phyloP scores from a whole-genome alignment of 2,329 filamentous ascomycete species.

The Exophiala calicioides region DNA sequence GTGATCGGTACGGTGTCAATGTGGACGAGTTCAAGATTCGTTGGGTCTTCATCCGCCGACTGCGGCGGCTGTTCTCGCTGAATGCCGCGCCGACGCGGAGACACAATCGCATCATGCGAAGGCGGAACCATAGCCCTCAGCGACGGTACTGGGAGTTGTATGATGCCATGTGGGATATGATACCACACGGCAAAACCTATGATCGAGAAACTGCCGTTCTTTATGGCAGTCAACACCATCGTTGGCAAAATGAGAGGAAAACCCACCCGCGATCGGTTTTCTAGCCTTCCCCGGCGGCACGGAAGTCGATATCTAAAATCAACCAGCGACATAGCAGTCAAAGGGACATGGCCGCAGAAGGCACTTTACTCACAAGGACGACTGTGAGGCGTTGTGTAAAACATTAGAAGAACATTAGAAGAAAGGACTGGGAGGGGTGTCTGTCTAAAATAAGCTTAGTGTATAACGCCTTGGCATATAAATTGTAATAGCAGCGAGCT shows the following conservation, averaged over 20 bases:
- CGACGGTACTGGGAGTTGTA: slow-evolving; percentile 21
- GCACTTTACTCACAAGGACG: too few species aligned
- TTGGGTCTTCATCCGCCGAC: slow-evolving; percentile 14
- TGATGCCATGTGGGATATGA: slow-evolving; percentile 25
- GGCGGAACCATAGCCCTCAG: slow-evolving; percentile 6
- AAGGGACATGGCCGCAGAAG: too few species aligned
- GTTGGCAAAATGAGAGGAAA: too few species aligned
- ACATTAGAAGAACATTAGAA: too few species aligned
- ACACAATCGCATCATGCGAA: slow-evolving; percentile 7
- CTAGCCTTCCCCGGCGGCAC: too few species aligned
- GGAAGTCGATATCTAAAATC: background rate
- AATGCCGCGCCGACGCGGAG: slow-evolving; percentile 6
- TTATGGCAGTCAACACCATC: slow-evolving; percentile 6
- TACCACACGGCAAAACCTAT: slow-evolving; percentile 8
- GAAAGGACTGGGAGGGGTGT: too few species aligned
- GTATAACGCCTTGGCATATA: too few species aligned
- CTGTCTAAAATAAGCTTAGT: too few species aligned
- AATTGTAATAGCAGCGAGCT: too few species aligned
- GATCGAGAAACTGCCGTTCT: slow-evolving; percentile 7
- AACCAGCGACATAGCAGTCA: too few species aligned
- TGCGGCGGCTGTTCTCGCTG: slow-evolving; percentile 19
- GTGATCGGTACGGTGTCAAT: slow-evolving; percentile 20
- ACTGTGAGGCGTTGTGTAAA: too few species aligned
- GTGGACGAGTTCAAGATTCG: slow-evolving; percentile 19
- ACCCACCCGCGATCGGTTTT: too few species aligned